Conservation (phyloP, 371 early-diverging fungal species). For the Mucor indicus region DNA sequence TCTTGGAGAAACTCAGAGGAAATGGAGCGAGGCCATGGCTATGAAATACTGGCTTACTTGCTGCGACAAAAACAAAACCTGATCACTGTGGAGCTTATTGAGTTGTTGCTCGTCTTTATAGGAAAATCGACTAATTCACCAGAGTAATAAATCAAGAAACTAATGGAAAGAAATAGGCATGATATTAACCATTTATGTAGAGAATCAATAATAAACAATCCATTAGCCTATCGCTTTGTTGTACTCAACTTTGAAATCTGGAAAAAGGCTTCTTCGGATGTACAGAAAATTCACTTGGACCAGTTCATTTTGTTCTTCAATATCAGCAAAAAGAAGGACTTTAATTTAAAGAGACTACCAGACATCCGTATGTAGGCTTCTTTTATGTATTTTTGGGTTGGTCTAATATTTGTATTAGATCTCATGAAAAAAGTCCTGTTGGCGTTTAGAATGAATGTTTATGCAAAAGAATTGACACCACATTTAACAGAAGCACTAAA, state of each 20-base stretch:
- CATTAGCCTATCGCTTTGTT: slow-evolving; percentile 62
- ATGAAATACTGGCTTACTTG: slow-evolving; percentile 68
- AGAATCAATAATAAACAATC: slow-evolving; percentile 64
- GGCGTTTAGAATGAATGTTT: slow-evolving; percentile 60
- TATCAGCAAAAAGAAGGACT: slow-evolving; percentile 51
- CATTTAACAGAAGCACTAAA: slow-evolving; percentile 57
- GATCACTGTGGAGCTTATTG: slow-evolving; percentile 58
- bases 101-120: slow-evolving; percentile 61
- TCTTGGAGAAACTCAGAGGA: slow-evolving; percentile 74
- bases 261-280: slow-evolving; percentile 54
- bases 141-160: slow-evolving; percentile 52
- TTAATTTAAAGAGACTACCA: slow-evolving; percentile 59
- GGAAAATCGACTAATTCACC: slow-evolving; percentile 54
- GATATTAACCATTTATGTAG: slow-evolving; percentile 15
- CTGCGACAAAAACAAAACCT: slow-evolving; percentile 62
- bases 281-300: slow-evolving; percentile 61
- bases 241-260: slow-evolving; percentile 74
- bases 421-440: slow-evolving; percentile 62
- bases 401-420: no score
- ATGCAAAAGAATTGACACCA: slow-evolving; percentile 52
- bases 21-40: slow-evolving; percentile 71
- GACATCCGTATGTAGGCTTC: slow-evolving; percentile 47
- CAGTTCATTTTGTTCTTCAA: slow-evolving; percentile 65
- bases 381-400: no score
- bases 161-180: background rate